Evolutionary conservation across 2,329 filamentous ascomycete species (phyloP).

Genomic region (Alternaria brassicae): DNA sequence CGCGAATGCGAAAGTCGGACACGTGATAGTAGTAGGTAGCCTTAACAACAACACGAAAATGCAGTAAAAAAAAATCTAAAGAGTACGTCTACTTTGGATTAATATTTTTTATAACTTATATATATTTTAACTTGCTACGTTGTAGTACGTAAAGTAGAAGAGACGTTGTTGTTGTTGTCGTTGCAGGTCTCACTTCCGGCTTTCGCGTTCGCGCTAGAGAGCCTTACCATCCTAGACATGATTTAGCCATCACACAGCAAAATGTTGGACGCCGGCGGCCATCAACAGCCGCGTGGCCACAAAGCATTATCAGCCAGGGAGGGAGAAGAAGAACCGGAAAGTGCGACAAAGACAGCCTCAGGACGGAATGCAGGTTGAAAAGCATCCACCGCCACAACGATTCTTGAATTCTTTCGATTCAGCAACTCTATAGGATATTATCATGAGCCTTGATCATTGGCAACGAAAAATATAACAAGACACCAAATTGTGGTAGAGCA

Average conservation of each 20-base stretch:
- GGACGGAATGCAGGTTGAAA: conserved; percentile 26
- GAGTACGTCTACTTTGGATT: too few species aligned
- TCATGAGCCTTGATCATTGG: conserved; percentile 7
- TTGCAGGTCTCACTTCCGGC: too few species aligned
- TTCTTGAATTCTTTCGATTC: conserved; percentile 9
- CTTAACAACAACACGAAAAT: too few species aligned
- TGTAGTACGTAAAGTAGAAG: too few species aligned
- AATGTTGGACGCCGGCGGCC: background rate
- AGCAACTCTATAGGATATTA: conserved; percentile 11
- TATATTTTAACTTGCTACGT: too few species aligned
- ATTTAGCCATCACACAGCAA: conserved; percentile 3
- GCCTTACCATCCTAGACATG: background rate
- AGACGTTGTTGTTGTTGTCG: too few species aligned
- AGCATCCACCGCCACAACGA: conserved; percentile 14
- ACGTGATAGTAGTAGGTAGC: too few species aligned
- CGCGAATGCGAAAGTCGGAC: too few species aligned
- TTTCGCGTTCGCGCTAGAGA: too few species aligned
- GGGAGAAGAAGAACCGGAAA: background rate
- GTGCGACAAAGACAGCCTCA: background rate
- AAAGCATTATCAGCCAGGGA: background rate
- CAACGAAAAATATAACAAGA: background rate
- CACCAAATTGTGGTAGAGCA: background rate
- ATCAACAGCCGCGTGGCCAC: background rate
- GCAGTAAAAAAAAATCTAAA: too few species aligned
- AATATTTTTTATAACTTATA: too few species aligned